Conservation (phyloP, 768 basidiomycete genomes). For the Calvatia gigantea region DNA sequence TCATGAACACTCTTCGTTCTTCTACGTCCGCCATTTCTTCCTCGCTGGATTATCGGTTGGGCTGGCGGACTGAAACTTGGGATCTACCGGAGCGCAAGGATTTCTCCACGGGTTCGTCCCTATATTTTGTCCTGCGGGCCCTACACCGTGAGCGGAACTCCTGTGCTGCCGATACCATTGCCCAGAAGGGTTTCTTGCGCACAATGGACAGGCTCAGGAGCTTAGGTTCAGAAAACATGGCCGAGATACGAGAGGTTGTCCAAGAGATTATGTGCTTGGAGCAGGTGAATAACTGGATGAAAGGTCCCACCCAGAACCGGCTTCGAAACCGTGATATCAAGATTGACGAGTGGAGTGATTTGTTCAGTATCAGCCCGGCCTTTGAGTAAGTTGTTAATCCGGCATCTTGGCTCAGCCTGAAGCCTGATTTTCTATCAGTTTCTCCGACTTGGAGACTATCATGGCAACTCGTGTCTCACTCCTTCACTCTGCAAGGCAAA, state of each 20-base stretch:
- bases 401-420: neutral
- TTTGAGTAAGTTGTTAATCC: conserved; percentile 58
- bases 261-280: conserved; percentile 78
- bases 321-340: conserved; percentile 31
- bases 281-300: conserved; percentile 70
- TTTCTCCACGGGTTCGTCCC: conserved; percentile 46
- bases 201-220: conserved; percentile 64
- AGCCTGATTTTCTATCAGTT: conserved; percentile 41
- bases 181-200: conserved; percentile 47
- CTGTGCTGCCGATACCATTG: conserved; percentile 39
- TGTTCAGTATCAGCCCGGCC: conserved; percentile 44
- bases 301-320: conserved; percentile 26
- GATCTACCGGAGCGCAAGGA: conserved; percentile 72
- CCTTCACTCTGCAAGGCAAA: conserved; percentile 64
- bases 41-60: conserved; percentile 71
- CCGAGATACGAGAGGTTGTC: conserved; percentile 65
- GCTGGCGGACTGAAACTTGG: conserved; percentile 96
- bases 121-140: conserved; percentile 80
- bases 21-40: conserved; percentile 35
- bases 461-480: conserved; percentile 81
- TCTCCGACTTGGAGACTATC: conserved; percentile 69
- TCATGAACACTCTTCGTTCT: conserved; percentile 59
- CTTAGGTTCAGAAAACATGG: conserved; percentile 77
- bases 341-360: conserved; percentile 33
- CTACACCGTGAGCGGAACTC: conserved; percentile 76